phyloP scores from a whole-genome alignment of 352 stramenopile species.

The Stephanocyclus meneghinianus region DNA sequence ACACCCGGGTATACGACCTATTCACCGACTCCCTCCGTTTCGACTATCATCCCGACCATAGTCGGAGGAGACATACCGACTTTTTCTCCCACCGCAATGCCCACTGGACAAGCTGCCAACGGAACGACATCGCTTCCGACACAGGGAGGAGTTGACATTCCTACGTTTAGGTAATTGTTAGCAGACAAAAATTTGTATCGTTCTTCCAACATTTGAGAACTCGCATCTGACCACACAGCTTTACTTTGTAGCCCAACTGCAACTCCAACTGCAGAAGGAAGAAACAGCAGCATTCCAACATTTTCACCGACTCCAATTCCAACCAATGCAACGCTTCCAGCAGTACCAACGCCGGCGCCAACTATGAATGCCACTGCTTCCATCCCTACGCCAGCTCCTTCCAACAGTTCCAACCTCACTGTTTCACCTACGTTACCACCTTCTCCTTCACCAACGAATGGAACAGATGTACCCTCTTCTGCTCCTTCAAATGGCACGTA shows the following conservation, averaged over 20 bases:
- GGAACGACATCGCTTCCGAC: not conserved
- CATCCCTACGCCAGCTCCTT: not conserved
- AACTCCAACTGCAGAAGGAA: not conserved
- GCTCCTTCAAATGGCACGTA: conserved; percentile 3
- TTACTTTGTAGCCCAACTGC: not conserved
- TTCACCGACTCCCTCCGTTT: not conserved
- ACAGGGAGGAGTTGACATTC: not conserved
- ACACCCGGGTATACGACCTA: not conserved
- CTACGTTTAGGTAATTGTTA: not conserved
- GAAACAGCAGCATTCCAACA: not conserved
- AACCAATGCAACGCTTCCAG: not conserved
- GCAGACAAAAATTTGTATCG: not conserved
- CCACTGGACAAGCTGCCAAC: not conserved
- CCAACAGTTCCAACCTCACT: not conserved
- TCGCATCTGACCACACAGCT: not conserved
- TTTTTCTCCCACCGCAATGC: conserved; percentile 1
- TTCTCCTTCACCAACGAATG: too few relatives aligned
- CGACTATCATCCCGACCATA: not conserved
- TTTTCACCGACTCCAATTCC: conserved; percentile 6
- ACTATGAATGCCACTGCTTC: not conserved
- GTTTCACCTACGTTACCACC: not conserved
- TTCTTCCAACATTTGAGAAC: not conserved
- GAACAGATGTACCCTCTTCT: not conserved
- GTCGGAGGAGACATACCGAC: not conserved
- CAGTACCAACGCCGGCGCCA: not conserved